These are phyloP conservation scores for Neurospora intermedia DNA, from an alignment of 495 filamentous ascomycete genomes.

Conservation along the genomic window DNA sequence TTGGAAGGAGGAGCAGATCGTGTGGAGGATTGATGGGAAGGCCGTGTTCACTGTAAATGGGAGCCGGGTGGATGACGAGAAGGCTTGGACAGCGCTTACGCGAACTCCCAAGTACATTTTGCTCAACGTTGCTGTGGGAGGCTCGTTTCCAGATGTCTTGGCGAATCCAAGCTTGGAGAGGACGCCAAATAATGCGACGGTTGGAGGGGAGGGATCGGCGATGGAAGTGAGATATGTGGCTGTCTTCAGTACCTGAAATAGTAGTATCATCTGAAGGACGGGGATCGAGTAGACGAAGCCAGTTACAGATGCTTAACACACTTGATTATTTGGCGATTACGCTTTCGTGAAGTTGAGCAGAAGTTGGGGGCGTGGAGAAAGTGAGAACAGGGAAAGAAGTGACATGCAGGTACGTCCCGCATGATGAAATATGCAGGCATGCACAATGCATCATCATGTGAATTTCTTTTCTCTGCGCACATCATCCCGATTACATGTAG, in stretches of 20 bases:
- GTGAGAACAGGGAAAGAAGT: background rate
- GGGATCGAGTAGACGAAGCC: too few relatives aligned
- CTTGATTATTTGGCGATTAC: background rate
- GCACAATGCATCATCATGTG: background rate
- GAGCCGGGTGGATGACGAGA: conserved; percentile 19
- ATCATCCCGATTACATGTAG: too few relatives aligned
- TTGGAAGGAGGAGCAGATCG: conserved; percentile 32
- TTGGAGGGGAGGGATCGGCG: conserved; percentile 1
- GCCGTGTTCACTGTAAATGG: conserved; percentile 23
- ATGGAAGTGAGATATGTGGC: conserved; percentile 13
- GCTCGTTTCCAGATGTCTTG: conserved; percentile 16
- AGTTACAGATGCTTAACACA: background rate
- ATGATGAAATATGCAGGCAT: background rate
- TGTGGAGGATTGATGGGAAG: conserved; percentile 31
- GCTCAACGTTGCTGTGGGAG: conserved; percentile 39
- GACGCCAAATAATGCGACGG: conserved; percentile 7
- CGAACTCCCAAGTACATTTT: conserved; percentile 25
- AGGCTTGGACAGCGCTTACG: conserved; percentile 29
- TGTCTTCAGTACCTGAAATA: conserved; percentile 6
- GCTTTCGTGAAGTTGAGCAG: background rate
- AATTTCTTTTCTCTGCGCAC: too few relatives aligned
- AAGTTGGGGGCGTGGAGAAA: background rate
- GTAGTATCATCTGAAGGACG: too few relatives aligned
- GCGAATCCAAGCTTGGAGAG: background rate
- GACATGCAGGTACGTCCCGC: background rate